A percentile compares a stretch with the other conserved stretches of the same genome.
Conservation (phyloP, 345 rosid genomes). For the Lenwebbia sp. region DNA sequence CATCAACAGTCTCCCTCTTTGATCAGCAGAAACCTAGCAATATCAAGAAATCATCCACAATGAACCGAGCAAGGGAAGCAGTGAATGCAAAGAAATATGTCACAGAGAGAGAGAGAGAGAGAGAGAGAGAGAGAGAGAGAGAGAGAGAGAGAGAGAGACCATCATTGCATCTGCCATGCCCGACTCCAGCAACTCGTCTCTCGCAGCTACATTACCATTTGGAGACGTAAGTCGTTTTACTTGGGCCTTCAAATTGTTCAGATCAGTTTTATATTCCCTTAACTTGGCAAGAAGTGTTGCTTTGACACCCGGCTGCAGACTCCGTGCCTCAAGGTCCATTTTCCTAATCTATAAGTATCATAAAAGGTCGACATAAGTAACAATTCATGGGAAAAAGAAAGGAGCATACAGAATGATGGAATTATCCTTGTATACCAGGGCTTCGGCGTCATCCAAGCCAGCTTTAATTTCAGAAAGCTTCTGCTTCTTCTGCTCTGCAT, state of each 20-base stretch:
- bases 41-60: background rate
- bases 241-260: constrained; percentile 34
- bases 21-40: constrained; percentile 45
- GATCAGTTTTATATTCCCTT: constrained; percentile 35
- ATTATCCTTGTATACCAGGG: constrained; percentile 20
- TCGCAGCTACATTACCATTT: constrained; percentile 12
- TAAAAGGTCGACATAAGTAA: background rate
- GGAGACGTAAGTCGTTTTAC: constrained; percentile 20
- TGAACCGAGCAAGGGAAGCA: background rate
- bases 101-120: background rate
- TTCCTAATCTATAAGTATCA: constrained; percentile 26
- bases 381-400: background rate
- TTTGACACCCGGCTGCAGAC: constrained; percentile 32
- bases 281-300: constrained; percentile 33
- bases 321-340: constrained; percentile 56
- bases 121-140: background rate
- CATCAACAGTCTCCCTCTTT: constrained; percentile 47
- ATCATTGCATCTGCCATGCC: constrained; percentile 23
- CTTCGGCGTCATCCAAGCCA: constrained; percentile 43
- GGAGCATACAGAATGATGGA: background rate
- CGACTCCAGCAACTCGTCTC: constrained; percentile 32
- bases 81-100: background rate
- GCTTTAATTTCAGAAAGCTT: constrained; percentile 32
- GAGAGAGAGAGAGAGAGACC: constrained; percentile 12
- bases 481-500: constrained; percentile 43